Evolutionary conservation across 371 early-diverging fungal species (phyloP).

Genomic region (Mucor sp.): DNA sequence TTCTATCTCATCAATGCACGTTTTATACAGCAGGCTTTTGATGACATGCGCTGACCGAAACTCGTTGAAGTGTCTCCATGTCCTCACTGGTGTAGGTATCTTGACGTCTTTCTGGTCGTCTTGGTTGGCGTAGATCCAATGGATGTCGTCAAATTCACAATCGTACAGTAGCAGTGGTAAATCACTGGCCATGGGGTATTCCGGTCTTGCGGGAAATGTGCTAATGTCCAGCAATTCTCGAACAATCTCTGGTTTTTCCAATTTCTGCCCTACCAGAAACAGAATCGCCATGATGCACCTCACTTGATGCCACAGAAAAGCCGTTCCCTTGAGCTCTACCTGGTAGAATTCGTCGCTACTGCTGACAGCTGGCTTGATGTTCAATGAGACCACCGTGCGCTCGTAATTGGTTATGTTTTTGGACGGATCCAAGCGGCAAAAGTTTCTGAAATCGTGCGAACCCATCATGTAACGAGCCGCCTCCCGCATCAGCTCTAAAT

Average conservation of each 20-base stretch:
- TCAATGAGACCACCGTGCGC: constrained; percentile 66
- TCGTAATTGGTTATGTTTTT: constrained; percentile 80
- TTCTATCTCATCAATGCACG: constrained; percentile 13
- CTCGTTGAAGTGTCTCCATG: constrained; percentile 50
- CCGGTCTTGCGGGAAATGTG: constrained; percentile 41
- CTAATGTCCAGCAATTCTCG: constrained; percentile 38
- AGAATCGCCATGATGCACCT: constrained; percentile 94
- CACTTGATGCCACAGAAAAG: constrained; percentile 98
- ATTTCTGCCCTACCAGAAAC: constrained; percentile 76
- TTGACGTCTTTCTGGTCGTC: background rate
- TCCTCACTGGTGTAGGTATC: constrained; percentile 29
- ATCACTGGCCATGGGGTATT: constrained; percentile 76
- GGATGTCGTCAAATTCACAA: constrained; percentile 72
- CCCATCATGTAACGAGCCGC: constrained; percentile 77
- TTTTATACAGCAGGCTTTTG: constrained; percentile 44
- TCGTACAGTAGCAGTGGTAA: constrained; percentile 87
- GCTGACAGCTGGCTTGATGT: constrained; percentile 54
- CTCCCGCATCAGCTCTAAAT: constrained; percentile 75
- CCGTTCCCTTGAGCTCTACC: constrained; percentile 76
- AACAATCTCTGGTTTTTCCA: constrained; percentile 43
- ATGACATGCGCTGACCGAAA: constrained; percentile 49
- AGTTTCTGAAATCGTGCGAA: constrained; percentile 91
- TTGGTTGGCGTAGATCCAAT: constrained; percentile 52
- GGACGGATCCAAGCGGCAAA: constrained; percentile 90
- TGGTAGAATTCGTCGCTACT: constrained; percentile 57